phyloP scores from a whole-genome alignment of 345 rosid species.

The Conringia planisiliqua region DNA sequence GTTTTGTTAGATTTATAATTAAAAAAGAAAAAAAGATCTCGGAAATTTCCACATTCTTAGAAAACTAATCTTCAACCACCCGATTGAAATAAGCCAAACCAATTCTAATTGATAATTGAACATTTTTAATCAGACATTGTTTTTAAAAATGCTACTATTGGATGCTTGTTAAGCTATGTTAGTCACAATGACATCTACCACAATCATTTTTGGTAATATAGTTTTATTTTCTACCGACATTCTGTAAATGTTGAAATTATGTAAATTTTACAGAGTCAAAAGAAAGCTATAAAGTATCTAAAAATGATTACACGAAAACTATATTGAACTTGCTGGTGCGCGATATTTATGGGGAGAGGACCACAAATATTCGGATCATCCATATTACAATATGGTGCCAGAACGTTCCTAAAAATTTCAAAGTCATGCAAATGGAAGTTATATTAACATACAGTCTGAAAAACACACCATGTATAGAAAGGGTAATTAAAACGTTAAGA shows the following conservation, averaged over 20 bases:
- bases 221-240: slow-evolving; percentile 20
- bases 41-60: slow-evolving; percentile 27
- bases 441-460: neutral
- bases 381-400: slow-evolving; percentile 27
- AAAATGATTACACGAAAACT: neutral
- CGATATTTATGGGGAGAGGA: slow-evolving; percentile 13
- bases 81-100: slow-evolving; percentile 22
- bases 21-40: neutral
- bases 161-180: slow-evolving; percentile 30
- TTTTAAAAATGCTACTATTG: slow-evolving; percentile 2
- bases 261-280: slow-evolving; percentile 2
- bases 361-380: slow-evolving; percentile 20
- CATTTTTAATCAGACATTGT: neutral
- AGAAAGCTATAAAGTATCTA: slow-evolving; percentile 10
- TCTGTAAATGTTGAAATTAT: neutral
- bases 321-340: slow-evolving; percentile 9
- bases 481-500: slow-evolving; percentile 2
- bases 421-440: slow-evolving; percentile 12
- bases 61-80: slow-evolving; percentile 39
- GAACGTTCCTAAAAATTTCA: slow-evolving; percentile 11
- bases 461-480: slow-evolving; percentile 5
- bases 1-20: slow-evolving; percentile 16
- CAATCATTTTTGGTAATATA: neutral
- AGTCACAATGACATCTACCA: slow-evolving; percentile 34
- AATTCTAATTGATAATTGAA: neutral